phyloP scores from a whole-genome alignment of 441 rosid genomes.

The Gossypium laxum region DNA sequence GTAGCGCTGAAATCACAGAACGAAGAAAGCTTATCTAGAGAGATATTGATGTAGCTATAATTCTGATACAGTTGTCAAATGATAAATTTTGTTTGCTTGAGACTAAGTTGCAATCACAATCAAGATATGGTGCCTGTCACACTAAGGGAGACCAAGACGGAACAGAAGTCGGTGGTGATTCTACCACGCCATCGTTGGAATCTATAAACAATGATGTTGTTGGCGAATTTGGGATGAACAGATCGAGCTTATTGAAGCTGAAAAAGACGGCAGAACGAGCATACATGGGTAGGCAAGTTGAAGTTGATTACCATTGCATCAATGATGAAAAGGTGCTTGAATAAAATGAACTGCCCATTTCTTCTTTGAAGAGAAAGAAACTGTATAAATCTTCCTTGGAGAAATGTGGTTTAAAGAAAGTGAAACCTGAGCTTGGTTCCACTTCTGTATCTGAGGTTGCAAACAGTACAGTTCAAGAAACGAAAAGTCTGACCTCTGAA shows the following conservation, averaged over 20 bases:
- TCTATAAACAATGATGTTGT: slow-evolving; percentile 1
- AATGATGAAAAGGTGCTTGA: slow-evolving; percentile 13
- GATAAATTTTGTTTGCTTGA: slow-evolving; percentile 18
- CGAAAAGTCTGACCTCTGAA: neutral
- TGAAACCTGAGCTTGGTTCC: slow-evolving; percentile 15
- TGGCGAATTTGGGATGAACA: neutral
- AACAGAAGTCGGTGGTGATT: neutral
- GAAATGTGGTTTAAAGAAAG: slow-evolving; percentile 19
- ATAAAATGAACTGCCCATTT: slow-evolving; percentile 13
- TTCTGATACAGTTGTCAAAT: slow-evolving; percentile 19
- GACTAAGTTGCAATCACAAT: slow-evolving; percentile 14
- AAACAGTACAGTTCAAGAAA: slow-evolving; percentile 18
- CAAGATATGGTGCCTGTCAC: slow-evolving; percentile 10
- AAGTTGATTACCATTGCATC: slow-evolving; percentile 5
- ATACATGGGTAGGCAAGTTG: slow-evolving; percentile 1
- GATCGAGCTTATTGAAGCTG: slow-evolving; percentile 5
- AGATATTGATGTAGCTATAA: slow-evolving; percentile 17
- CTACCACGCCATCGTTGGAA: neutral
- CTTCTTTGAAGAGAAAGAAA: slow-evolving; percentile 21
- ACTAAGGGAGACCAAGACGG: slow-evolving; percentile 13
- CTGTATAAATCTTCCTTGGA: slow-evolving; percentile 11
- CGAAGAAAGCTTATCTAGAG: neutral
- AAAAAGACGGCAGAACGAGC: slow-evolving; percentile 13
- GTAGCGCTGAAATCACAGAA: neutral
- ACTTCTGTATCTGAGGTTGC: slow-evolving; percentile 8